Evolutionary conservation across 164 flowering plant genomes (phyloP), one percentile per base, ranked within the genome.

Genomic region (Annona cherimola): DNA sequence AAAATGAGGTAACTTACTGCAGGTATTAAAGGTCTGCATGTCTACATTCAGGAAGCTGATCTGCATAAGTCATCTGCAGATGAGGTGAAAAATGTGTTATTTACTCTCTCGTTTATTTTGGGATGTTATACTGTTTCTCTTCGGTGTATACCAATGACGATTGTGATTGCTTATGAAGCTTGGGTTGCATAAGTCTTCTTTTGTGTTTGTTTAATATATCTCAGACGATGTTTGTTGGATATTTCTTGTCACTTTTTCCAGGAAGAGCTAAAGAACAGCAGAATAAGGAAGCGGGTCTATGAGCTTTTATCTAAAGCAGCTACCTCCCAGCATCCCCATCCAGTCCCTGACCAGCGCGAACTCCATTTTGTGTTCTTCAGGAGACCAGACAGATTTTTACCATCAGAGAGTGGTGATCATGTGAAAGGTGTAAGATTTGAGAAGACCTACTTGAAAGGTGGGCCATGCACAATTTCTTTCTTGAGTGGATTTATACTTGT

Each of bases 251-350:
- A 45, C 70, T 81, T 79, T 77, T 70, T 74, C 75, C 84, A 93
- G 99, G 94, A 87, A 88, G 98, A 90, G 81, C 73, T 95, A 83
- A 95, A 88, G 83, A 89, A 83, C 57, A 91, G 71, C 74, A 84
- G 98, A 76, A 90, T 88, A 39, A 84, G 78, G 57, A 87, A 84
- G 76, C 86, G 98, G 74, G 87, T 93, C 35, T 83, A 88, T 81
- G 99, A 93, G 71, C 81, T 95, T 79, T 89, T 95, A 40, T 88
- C 92, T 60, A 91, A 91, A 80, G 92, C 93, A 61, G 93, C 92
- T 66, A 62, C 71, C 3, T 77, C 91, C 62, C 78, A 73, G 46
- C 68, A 71, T 70, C 75, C 82, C 2, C 67, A 76, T 68, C 80
- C 88, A 54, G 66, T 67, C 69, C 42, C 86, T 5, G 83, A 85